A percentile compares a stretch with the other conserved stretches of the same genome.
These are phyloP conservation scores for Cymbopogon citratus DNA, from an alignment of 176 grass and related monocot genomes.

Conservation along the genomic window DNA sequence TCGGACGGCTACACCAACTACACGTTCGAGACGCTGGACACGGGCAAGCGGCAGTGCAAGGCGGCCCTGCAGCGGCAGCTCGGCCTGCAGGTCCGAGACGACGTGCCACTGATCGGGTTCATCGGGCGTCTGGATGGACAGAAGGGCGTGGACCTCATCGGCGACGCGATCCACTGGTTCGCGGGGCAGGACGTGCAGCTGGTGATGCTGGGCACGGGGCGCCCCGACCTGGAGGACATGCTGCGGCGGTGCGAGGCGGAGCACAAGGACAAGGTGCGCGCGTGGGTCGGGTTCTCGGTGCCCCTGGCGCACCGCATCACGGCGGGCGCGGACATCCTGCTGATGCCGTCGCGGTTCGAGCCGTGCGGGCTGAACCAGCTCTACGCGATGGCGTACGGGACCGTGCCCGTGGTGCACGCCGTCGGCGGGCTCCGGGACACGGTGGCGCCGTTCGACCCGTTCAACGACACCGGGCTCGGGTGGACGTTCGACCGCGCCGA, in stretches of 20 bases:
- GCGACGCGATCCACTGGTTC: slow-evolving; percentile 83
- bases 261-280: slow-evolving; percentile 55
- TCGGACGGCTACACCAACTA: slow-evolving; percentile 89
- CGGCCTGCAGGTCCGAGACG: slow-evolving; percentile 45
- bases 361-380: slow-evolving; percentile 97
- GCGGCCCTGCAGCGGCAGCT: slow-evolving; percentile 72
- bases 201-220: slow-evolving; percentile 73
- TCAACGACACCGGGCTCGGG: slow-evolving; percentile 44
- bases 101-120: slow-evolving; percentile 76
- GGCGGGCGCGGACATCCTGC: slow-evolving; percentile 57
- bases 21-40: slow-evolving; percentile 53
- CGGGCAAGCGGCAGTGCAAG: slow-evolving; percentile 71
- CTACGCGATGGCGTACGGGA: slow-evolving; percentile 89
- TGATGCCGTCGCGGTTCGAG: slow-evolving; percentile 95
- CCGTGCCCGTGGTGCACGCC: slow-evolving; percentile 81
- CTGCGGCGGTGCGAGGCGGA: slow-evolving; percentile 56
- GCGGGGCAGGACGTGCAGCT: slow-evolving; percentile 77
- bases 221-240: slow-evolving; percentile 67
- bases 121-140: slow-evolving; percentile 76
- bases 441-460: slow-evolving; percentile 73
- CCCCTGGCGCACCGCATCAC: slow-evolving; percentile 77
- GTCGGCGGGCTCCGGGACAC: slow-evolving; percentile 87
- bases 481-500: slow-evolving; percentile 85
- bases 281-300: slow-evolving; percentile 84
- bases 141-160: slow-evolving; percentile 93